Percentiles rank a stretch among this genome's conserved stretches.
Conservation (phyloP, 306 rosid species). For the Vigna reflexopilosa region DNA sequence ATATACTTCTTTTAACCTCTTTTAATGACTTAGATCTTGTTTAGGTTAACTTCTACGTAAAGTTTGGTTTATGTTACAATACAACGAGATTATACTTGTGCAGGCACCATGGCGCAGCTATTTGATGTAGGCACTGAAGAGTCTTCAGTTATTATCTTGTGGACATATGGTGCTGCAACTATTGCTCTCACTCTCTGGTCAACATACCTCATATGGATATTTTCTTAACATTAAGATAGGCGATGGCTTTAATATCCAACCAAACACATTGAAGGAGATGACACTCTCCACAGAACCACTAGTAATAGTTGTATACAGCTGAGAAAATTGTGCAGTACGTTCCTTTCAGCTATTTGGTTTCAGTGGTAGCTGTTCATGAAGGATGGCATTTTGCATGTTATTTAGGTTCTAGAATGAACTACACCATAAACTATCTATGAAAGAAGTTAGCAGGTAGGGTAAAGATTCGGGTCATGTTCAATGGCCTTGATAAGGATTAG, state of each 20-base stretch:
- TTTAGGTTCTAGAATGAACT: too few relatives aligned
- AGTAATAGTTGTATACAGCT: too few relatives aligned
- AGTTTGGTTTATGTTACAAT: conserved; percentile 63
- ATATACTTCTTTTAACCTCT: neutral
- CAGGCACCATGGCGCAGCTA: conserved; percentile 87
- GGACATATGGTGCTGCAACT: conserved; percentile 79
- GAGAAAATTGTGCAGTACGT: too few relatives aligned
- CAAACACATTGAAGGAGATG: neutral
- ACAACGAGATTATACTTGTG: conserved; percentile 58
- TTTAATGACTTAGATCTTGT: neutral
- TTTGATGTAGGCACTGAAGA: conserved; percentile 91
- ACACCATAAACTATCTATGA: too few relatives aligned
- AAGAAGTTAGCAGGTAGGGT: too few relatives aligned
- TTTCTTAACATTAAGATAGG: conserved; percentile 36
- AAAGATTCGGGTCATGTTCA: too few relatives aligned
- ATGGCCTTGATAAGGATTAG: too few relatives aligned
- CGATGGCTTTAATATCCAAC: neutral
- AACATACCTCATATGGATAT: conserved; percentile 64
- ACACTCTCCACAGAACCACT: too few relatives aligned
- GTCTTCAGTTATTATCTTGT: conserved; percentile 78
- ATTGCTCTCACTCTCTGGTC: conserved; percentile 82
- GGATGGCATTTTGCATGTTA: too few relatives aligned
- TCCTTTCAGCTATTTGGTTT: too few relatives aligned
- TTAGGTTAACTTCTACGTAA: neutral
- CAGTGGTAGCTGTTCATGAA: too few relatives aligned